These are phyloP conservation scores for Aquanectria penicillioides DNA, from an alignment of 2,329 filamentous ascomycete genomes.

Conservation along the genomic window DNA sequence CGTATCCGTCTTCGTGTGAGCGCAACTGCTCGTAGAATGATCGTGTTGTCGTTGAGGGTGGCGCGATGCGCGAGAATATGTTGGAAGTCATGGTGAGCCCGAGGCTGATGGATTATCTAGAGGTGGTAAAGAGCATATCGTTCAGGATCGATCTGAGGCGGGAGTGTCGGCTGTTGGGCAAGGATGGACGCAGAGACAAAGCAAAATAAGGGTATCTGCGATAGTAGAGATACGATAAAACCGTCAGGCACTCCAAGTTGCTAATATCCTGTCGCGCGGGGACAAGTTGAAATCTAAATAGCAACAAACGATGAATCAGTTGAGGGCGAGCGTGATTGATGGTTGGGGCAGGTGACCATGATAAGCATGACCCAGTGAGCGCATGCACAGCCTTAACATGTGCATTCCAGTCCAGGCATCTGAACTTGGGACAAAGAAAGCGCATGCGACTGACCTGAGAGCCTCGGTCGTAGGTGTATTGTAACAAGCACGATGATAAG, in stretches of 20 bases:
- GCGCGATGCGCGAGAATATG: slow-evolving; percentile 56
- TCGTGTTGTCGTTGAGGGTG: slow-evolving; percentile 40
- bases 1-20: slow-evolving; percentile 52
- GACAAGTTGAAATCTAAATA: not conserved
- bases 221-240: too few relatives aligned
- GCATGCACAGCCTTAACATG: slow-evolving; percentile 30
- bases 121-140: slow-evolving; percentile 29
- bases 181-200: not conserved
- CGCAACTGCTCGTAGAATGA: slow-evolving; percentile 63
- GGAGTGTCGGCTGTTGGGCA: not conserved
- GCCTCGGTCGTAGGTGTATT: not conserved
- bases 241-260: too few relatives aligned
- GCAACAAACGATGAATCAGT: not conserved
- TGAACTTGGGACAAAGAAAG: not conserved
- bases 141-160: not conserved
- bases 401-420: not conserved
- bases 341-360: slow-evolving; percentile 29
- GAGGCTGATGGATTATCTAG: slow-evolving; percentile 18
- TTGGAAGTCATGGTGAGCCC: slow-evolving; percentile 55
- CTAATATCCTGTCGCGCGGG: too few relatives aligned
- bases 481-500: not conserved
- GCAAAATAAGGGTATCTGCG: not conserved
- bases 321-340: not conserved
- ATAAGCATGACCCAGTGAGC: slow-evolving; percentile 38
- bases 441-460: not conserved